Evolutionary conservation across 768 basidiomycete species (phyloP).

Genomic region (Mycena amicta): DNA sequence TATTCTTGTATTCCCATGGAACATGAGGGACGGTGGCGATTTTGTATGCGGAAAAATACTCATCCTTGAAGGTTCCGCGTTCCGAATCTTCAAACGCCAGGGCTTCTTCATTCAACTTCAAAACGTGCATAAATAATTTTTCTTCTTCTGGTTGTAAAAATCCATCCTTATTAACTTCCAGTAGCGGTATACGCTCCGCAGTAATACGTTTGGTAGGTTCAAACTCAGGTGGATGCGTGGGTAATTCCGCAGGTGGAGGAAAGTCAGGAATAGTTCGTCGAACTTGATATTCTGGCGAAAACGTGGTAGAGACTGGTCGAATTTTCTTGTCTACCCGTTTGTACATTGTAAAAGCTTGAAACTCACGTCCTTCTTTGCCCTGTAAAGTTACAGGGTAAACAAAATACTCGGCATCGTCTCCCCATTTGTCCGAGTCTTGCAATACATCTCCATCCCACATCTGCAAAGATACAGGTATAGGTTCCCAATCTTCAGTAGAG

Average conservation of each 20-base stretch:
- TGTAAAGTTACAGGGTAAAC: neutral
- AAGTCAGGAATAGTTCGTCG: constrained; percentile 15
- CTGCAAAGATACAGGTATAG: too few relatives aligned
- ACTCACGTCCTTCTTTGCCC: neutral
- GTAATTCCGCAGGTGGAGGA: neutral
- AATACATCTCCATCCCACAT: too few relatives aligned
- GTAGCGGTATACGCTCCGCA: neutral
- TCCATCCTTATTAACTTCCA: constrained; percentile 3
- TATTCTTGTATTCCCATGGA: too few relatives aligned
- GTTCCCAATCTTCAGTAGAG: too few relatives aligned
- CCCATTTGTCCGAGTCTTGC: too few relatives aligned
- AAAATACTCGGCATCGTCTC: neutral
- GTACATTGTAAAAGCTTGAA: constrained; percentile 1
- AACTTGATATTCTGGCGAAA: neutral
- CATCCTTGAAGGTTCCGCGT: too few relatives aligned
- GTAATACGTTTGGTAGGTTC: neutral
- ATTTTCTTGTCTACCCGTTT: constrained; percentile 21
- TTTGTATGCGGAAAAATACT: too few relatives aligned
- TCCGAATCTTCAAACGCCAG: too few relatives aligned
- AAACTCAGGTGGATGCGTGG: constrained; percentile 2
- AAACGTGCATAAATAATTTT: neutral
- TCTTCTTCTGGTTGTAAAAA: neutral
- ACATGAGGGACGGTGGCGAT: too few relatives aligned
- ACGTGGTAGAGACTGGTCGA: constrained; percentile 29
- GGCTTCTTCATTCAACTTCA: neutral